A percentile compares a stretch with the other conserved stretches of the same genome.
These are phyloP conservation scores for Calonectria naviculata DNA, from an alignment of 2,329 filamentous ascomycete species.

Conservation along the genomic window DNA sequence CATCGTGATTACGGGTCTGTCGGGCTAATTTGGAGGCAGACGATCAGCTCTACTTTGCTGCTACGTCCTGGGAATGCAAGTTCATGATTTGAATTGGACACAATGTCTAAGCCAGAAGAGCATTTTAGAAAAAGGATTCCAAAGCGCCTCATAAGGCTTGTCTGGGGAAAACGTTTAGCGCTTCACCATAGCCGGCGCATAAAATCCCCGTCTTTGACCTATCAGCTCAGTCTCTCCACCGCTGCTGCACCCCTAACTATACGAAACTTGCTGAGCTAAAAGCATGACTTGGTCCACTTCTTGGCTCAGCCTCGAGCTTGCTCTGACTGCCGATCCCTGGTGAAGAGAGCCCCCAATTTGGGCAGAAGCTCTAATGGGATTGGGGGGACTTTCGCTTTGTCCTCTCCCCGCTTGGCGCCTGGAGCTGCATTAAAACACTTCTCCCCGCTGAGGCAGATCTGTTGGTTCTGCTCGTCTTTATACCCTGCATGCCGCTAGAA, in stretches of 20 bases:
- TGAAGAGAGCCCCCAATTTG: slow-evolving; percentile 9
- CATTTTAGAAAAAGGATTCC: neutral
- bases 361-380: slow-evolving; percentile 3
- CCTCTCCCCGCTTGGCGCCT: neutral
- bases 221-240: neutral
- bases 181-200: neutral
- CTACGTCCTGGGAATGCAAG: neutral
- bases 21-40: neutral
- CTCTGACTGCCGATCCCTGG: slow-evolving; percentile 13
- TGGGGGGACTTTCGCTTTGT: neutral
- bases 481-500: neutral
- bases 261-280: slow-evolving; percentile 23
- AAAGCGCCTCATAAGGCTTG: neutral
- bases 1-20: neutral
- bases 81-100: neutral
- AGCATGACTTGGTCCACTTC: slow-evolving; percentile 17
- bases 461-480: neutral
- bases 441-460: neutral
- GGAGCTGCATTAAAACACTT: neutral
- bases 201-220: neutral
- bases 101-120: neutral
- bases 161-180: neutral
- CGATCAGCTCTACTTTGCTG: neutral
- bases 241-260: neutral
- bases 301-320: slow-evolving; percentile 16